Evolutionary conservation across 2,329 filamentous ascomycete species (phyloP).

Genomic region (Fusarium proliferatum): DNA sequence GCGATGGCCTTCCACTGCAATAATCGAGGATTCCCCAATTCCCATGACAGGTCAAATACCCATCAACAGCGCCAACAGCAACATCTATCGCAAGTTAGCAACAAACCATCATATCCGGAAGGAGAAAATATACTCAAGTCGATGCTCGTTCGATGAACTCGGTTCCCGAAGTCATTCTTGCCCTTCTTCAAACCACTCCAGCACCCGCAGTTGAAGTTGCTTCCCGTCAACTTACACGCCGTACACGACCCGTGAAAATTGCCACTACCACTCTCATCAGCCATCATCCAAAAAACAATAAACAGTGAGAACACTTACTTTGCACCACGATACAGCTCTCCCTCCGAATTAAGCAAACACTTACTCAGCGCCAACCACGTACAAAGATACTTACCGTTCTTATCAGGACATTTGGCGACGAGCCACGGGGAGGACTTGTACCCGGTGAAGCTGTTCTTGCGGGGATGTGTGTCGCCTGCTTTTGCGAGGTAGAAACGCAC

Average conservation of each 20-base stretch:
- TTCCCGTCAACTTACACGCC: slow-evolving; percentile 8
- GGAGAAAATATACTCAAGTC: slow-evolving; percentile 21
- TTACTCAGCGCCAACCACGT: slow-evolving; percentile 29
- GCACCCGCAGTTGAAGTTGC: slow-evolving; percentile 20
- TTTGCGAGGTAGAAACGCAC: slow-evolving; percentile 29
- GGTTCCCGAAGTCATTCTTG: not conserved
- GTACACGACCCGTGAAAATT: slow-evolving; percentile 26
- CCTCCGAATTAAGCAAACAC: slow-evolving; percentile 29
- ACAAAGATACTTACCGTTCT: slow-evolving; percentile 22
- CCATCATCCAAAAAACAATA: not conserved
- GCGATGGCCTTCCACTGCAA: slow-evolving; percentile 18
- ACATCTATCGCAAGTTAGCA: slow-evolving; percentile 7
- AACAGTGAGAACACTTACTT: not conserved
- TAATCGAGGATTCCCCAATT: slow-evolving; percentile 10
- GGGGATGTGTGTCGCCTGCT: slow-evolving; percentile 13
- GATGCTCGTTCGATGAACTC: not conserved
- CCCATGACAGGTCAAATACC: slow-evolving; percentile 24
- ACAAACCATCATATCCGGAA: rapidly evolving
- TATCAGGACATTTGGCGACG: slow-evolving; percentile 19
- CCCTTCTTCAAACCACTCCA: not conserved
- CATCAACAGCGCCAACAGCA: slow-evolving; percentile 22
- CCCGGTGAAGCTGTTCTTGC: not conserved
- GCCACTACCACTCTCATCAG: slow-evolving; percentile 16
- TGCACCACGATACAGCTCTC: slow-evolving; percentile 4
- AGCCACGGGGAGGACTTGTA: slow-evolving; percentile 29